phyloP scores from a whole-genome alignment of 345 rosid species.

The Eucalyptus marginata region DNA sequence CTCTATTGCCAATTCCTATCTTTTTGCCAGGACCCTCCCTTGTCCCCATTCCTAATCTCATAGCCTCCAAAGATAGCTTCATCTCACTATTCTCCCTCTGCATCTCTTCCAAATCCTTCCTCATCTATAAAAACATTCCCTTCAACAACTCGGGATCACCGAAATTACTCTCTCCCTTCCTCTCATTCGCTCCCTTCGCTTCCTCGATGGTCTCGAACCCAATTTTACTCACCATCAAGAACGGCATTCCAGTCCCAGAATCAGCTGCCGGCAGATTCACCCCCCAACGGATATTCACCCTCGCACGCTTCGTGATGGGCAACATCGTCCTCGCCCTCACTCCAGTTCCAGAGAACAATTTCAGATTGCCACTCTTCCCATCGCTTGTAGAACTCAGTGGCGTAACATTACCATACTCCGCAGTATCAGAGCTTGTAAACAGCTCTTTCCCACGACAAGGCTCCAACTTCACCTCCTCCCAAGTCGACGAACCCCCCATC shows the following conservation, averaged over 20 bases:
- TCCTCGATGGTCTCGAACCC: slow-evolving; percentile 34
- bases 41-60: slow-evolving; percentile 8
- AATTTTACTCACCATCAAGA: slow-evolving; percentile 43
- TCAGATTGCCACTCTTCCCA: not conserved
- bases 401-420: not conserved
- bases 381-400: not conserved
- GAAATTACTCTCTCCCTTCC: not conserved
- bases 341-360: slow-evolving; percentile 10
- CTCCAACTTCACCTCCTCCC: slow-evolving; percentile 59
- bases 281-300: slow-evolving; percentile 38
- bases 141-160: slow-evolving; percentile 37
- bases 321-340: slow-evolving; percentile 34
- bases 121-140: slow-evolving; percentile 42
- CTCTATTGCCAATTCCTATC: slow-evolving; percentile 5
- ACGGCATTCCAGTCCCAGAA: slow-evolving; percentile 25
- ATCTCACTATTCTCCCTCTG: slow-evolving; percentile 38
- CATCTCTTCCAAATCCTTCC: slow-evolving; percentile 39
- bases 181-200: slow-evolving; percentile 6
- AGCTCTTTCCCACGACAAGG: slow-evolving; percentile 4
- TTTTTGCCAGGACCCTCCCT: not conserved
- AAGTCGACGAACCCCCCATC: slow-evolving; percentile 10
- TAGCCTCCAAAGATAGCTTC: slow-evolving; percentile 35
- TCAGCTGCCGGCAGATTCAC: slow-evolving; percentile 17
- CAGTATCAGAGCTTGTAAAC: not conserved
- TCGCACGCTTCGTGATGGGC: slow-evolving; percentile 26